Base-by-base conservation (phyloP, 139 green algal genomes). In the Coccomyxa sp. region DNA sequence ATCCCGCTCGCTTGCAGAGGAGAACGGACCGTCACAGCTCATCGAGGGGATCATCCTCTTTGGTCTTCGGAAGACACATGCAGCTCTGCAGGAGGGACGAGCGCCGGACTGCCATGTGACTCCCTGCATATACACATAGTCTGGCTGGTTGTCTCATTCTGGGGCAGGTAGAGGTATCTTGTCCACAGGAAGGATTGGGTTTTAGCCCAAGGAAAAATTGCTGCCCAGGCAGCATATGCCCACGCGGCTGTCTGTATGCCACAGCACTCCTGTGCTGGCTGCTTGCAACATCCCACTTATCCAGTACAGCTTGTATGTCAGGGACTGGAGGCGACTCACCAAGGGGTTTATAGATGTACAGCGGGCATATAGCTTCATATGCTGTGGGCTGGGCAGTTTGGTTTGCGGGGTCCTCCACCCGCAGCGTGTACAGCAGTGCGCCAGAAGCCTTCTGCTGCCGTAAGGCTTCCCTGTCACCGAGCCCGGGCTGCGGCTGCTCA, bases 341-440 rank as follows among this genome's bases (percentile, higher is more conserved):
- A 18, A 64, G 50, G 3, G 50, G 50, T 18, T 64, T 64, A 18
- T 22, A 64, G 50, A 64, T 22, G 27, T 31, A 64, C 18, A 64
- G 3, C 50, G 50, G 50, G 5, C 50, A 64, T 18, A 64, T 64
- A 22, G 27, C 50, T 64, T 18, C 50, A 64, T 64, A 22, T 64
- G 68, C 68, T 73, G 24, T 73, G 68, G 22, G 54, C 54, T 68
- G 54, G 54, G 54, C 54, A 68, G 16, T 68, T 68, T 68, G 54
- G 54, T 68, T 22, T 22, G 22, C 54, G 22, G 22, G 68, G n/a
- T 73, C 68, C 68, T 37, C 68, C 68, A 36, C 68, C 29, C 68
- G 70, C 41, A 89, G 70, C 8, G 68, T 9, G 40, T 87, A 88
- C 8, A 77, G 39, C 24, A 77, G 73, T 3, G 14, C 41, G 27